These are phyloP conservation scores for Posidonia australis DNA, from an alignment of 106 monocot genomes.

Conservation along the genomic window DNA sequence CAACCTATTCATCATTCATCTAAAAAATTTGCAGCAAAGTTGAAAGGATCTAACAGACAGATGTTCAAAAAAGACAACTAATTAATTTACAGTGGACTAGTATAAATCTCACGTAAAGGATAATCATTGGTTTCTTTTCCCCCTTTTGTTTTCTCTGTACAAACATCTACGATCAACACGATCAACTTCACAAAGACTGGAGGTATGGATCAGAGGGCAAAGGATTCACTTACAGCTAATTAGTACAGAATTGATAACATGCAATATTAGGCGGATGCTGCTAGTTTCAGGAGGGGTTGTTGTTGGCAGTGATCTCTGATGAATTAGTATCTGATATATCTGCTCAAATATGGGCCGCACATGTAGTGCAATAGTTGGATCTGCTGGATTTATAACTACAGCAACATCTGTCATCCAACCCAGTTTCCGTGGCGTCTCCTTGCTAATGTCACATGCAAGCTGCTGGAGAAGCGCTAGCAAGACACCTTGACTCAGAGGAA, in stretches of 20 bases:
- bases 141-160: too few relatives aligned
- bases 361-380: conserved; percentile 18
- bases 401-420: conserved; percentile 27
- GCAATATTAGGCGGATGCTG: conserved; percentile 26
- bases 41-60: too few relatives aligned
- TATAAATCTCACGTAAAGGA: too few relatives aligned
- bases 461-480: conserved; percentile 26
- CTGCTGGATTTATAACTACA: conserved; percentile 10
- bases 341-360: conserved; percentile 25
- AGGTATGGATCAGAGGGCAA: neutral
- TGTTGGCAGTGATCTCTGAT: conserved; percentile 18
- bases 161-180: too few relatives aligned
- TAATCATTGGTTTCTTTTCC: too few relatives aligned
- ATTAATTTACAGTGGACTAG: too few relatives aligned
- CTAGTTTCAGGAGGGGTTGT: conserved; percentile 14
- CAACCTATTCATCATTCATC: too few relatives aligned
- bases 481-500: conserved; percentile 27
- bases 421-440: conserved; percentile 17
- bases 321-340: conserved; percentile 20
- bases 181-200: too few relatives aligned
- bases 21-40: too few relatives aligned
- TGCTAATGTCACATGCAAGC: conserved; percentile 24
- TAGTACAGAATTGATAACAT: conserved; percentile 28
- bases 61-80: too few relatives aligned
- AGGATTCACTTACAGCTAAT: conserved; percentile 9